Conservation (phyloP, 139 green algal species). For the Coccomyxa sp. region DNA sequence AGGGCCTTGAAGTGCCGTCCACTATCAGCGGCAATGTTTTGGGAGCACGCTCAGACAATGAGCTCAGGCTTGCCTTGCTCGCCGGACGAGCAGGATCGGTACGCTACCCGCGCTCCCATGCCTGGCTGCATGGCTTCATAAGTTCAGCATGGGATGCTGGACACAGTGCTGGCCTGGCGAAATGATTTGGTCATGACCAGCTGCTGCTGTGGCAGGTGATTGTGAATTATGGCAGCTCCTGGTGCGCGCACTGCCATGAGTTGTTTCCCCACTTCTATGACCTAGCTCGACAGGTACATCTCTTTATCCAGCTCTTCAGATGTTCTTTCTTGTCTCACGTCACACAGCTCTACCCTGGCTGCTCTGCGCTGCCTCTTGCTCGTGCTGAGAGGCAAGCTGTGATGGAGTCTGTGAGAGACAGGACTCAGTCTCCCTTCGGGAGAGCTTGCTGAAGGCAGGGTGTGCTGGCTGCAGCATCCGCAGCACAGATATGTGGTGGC, state of each 20-base stretch:
- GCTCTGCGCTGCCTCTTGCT: too few species aligned
- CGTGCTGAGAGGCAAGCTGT: slow-evolving; percentile 6
- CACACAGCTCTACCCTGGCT: not conserved
- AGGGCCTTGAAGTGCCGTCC: too few species aligned
- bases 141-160: not conserved
- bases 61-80: not conserved
- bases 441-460: not conserved
- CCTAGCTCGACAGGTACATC: slow-evolving; percentile 12
- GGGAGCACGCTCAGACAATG: not conserved
- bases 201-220: slow-evolving; percentile 14
- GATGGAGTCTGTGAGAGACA: not conserved
- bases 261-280: slow-evolving; percentile 34
- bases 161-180: too few species aligned
- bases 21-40: too few species aligned
- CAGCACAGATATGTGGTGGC: slow-evolving; percentile 57
- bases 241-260: slow-evolving; percentile 40
- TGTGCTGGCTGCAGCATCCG: not conserved
- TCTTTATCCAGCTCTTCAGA: slow-evolving; percentile 26
- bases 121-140: not conserved
- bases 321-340: too few species aligned
- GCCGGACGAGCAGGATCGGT: not conserved
- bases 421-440: not conserved
- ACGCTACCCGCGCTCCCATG: not conserved
- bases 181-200: not conserved
- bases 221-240: slow-evolving; percentile 44